phyloP scores from a whole-genome alignment of 2,329 filamentous ascomycete species.

The Colletotrichum noveboracense region DNA sequence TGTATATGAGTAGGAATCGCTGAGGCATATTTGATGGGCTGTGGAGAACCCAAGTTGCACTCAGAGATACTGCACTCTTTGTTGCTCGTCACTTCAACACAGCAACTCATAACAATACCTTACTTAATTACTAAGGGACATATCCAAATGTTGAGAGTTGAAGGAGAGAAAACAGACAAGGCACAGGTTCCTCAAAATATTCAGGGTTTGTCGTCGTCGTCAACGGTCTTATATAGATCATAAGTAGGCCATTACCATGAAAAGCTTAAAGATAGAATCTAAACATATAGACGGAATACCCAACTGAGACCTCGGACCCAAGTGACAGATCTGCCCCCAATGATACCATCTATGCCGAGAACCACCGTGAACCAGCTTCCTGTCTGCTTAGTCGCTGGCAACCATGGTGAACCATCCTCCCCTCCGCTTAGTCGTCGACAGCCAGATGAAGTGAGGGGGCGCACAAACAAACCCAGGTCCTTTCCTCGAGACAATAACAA shows the following conservation, averaged over 20 bases:
- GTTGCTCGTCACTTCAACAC: not conserved
- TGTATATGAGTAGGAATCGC: accelerated
- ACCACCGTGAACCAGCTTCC: accelerated
- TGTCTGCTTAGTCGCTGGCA: not conserved
- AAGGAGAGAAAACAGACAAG: accelerated
- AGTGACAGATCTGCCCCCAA: not conserved
- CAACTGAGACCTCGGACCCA: not conserved
- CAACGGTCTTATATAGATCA: not conserved
- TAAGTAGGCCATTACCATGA: not conserved
- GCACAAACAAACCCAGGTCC: not conserved
- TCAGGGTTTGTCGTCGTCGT: accelerated
- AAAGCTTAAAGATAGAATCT: not conserved
- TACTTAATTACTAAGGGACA: not conserved
- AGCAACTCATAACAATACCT: not conserved
- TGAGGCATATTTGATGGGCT: not conserved
- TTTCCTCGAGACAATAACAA: not conserved
- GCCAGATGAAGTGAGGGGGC: not conserved
- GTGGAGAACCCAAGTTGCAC: not conserved
- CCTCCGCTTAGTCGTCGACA: not conserved
- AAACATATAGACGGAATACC: not conserved
- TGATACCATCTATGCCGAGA: not conserved
- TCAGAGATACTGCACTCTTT: not conserved
- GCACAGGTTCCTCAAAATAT: accelerated
- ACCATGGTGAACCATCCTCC: not conserved
- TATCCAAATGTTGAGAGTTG: not conserved